Base-by-base conservation (phyloP, 148 eudicot genomes). In the Amaranthus cruentus region DNA sequence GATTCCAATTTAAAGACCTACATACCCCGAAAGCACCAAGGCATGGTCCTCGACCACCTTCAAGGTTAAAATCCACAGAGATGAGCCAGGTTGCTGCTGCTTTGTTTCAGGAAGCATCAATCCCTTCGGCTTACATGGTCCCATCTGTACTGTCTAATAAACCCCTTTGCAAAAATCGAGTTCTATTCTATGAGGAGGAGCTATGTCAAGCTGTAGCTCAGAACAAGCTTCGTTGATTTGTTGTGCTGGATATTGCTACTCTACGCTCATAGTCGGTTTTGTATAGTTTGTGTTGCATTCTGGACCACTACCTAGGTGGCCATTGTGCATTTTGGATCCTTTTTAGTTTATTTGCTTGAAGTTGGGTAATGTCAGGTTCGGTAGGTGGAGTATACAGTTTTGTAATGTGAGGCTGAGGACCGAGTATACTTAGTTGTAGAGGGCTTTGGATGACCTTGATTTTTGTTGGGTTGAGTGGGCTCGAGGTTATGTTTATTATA, bases 11-110 rank as follows among this genome's bases (percentile, higher is more conserved):
- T 12, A 78, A 71, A 51, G 85, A 81, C 69, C 99, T 96, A 18
- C 87, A 74, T 70, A 90, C 99, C 28, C 99, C 99, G n/a, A 92
- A 90, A 88, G 99, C 99, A 58, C 99, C 99, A 11, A 88, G 81
- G 81, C 99, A 91, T 75, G 99, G 97, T 62, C 93, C 93, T 55
- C 85, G 99, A 0, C 97, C 92, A 47, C 92, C 93, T 53, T 87
- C 90, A 60, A 85, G 93, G 79, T 64, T 91, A 73, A 95, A 91
- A 82, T 81, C 80, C 62, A 72, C 89, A 4, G 99, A 95, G 82
- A 88, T 89, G 94, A 85, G 86, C 69, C 99, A 86, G 77, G 85
- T 88, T 79, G 89, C 96, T 62, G 97, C 96, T 58, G 97, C 88
- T 79, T 87, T 95, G 48, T 95, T 95, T 78, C 97, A 90, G 82